Evolutionary conservation across 2,329 filamentous ascomycete genomes (phyloP).

Genomic region (Hypoxylon sp.): DNA sequence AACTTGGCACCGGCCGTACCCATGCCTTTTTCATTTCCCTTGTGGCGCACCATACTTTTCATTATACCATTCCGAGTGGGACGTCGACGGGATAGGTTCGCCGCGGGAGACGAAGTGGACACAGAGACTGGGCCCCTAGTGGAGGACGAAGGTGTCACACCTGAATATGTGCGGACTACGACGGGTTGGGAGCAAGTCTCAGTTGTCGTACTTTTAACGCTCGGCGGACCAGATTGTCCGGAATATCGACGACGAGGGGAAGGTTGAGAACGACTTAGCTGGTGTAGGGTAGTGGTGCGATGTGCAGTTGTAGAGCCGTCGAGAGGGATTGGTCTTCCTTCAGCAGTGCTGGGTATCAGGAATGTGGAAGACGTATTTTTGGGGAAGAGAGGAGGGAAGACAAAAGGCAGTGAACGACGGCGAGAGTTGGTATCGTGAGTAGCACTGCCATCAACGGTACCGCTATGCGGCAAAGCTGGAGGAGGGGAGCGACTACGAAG

Average conservation of each 20-base stretch:
- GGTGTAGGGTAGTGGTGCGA: conserved; percentile 72
- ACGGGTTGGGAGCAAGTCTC: conserved; percentile 75
- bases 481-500: conserved; percentile 40
- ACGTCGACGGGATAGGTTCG: conserved; percentile 49
- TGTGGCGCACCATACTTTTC: conserved; percentile 62
- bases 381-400: conserved; percentile 64
- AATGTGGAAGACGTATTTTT: conserved; percentile 66
- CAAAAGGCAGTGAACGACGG: conserved; percentile 62
- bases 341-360: conserved; percentile 68
- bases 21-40: conserved; percentile 58
- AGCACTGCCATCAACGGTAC: conserved; percentile 1
- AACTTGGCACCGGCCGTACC: conserved; percentile 61
- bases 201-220: conserved; percentile 56
- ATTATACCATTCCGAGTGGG: conserved; percentile 58
- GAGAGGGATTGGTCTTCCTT: conserved; percentile 69
- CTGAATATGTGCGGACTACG: conserved; percentile 74
- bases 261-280: conserved; percentile 71
- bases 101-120: conserved; percentile 46
- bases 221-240: conserved; percentile 69
- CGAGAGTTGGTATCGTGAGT: conserved; percentile 47
- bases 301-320: conserved; percentile 69
- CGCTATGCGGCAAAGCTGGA: conserved; percentile 38
- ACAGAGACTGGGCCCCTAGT: conserved; percentile 53
- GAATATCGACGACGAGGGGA: conserved; percentile 68
- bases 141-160: conserved; percentile 58